A percentile compares a stretch with the other conserved stretches of the same genome.
These are phyloP conservation scores for Ilyonectria mors-panacis DNA, from an alignment of 2,329 filamentous ascomycete species.

Conservation along the genomic window DNA sequence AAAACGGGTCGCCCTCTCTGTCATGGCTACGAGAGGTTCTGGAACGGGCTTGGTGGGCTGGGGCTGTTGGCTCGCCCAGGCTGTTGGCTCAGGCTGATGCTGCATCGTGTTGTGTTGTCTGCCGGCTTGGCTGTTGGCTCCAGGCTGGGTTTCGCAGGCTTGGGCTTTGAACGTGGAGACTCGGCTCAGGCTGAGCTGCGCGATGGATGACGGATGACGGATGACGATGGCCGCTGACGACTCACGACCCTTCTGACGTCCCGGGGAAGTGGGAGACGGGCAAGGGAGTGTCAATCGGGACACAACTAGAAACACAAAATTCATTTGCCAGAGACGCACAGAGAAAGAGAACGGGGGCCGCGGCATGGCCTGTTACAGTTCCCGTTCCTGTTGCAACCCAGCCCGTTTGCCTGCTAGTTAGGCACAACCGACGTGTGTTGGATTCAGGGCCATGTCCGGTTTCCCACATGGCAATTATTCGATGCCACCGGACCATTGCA, in stretches of 20 bases:
- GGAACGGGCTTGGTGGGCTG: conserved; percentile 7
- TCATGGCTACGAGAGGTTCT: background rate
- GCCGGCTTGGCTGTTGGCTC: background rate
- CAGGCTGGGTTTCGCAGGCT: background rate
- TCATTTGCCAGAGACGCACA: conserved; percentile 21
- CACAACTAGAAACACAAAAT: conserved; percentile 11
- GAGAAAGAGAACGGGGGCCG: conserved; percentile 11
- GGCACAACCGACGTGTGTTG: conserved; percentile 24
- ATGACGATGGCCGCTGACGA: conserved; percentile 1
- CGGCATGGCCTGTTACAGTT: conserved; percentile 27
- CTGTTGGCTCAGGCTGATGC: conserved; percentile 12
- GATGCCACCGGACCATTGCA: background rate
- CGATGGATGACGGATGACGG: background rate
- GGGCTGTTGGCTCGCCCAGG: conserved; percentile 10
- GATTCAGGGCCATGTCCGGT: conserved; percentile 9
- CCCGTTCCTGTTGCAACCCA: conserved; percentile 18
- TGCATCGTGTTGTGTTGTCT: background rate
- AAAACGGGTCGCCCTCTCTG: conserved; percentile 5
- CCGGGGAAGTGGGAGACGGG: background rate
- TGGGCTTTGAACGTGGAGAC: background rate
- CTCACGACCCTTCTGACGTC: background rate
- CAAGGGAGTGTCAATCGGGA: background rate
- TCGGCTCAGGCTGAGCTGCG: background rate
- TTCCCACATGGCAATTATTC: background rate
- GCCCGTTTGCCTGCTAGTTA: conserved; percentile 8